phyloP scores from a whole-genome alignment of 495 filamentous ascomycete species.

The Penicillium robsamsonii region DNA sequence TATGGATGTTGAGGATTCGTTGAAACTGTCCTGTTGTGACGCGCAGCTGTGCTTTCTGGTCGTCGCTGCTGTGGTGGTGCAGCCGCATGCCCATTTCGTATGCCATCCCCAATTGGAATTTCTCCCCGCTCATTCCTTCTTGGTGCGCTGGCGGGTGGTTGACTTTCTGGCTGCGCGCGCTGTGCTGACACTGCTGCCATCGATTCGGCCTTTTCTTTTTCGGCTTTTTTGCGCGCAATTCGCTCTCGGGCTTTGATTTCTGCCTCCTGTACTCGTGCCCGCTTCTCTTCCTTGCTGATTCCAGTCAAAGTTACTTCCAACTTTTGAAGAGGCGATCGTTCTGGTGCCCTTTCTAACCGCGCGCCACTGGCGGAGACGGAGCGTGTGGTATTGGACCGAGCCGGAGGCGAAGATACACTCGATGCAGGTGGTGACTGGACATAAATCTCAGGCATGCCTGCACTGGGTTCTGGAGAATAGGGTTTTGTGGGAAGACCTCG shows the following conservation, averaged over 20 bases:
- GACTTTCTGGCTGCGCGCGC: slow-evolving; percentile 5
- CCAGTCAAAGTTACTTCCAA: slow-evolving; percentile 83
- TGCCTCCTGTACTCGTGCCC: slow-evolving; percentile 74
- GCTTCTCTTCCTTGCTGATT: slow-evolving; percentile 90
- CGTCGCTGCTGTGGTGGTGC: slow-evolving; percentile 11
- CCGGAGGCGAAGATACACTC: slow-evolving; percentile 18
- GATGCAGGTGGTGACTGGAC: slow-evolving; percentile 7
- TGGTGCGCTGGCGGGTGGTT: not conserved
- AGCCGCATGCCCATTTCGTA: slow-evolving; percentile 1
- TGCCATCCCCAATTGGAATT: not conserved
- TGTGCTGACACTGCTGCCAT: slow-evolving; percentile 10
- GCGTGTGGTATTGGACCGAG: slow-evolving; percentile 39
- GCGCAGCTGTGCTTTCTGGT: slow-evolving; percentile 9
- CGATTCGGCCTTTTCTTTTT: slow-evolving; percentile 22
- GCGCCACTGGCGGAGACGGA: slow-evolving; percentile 36
- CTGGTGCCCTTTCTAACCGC: slow-evolving; percentile 58
- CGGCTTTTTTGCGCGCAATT: slow-evolving; percentile 36
- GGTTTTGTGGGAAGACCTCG: slow-evolving; percentile 18
- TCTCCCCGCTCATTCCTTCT: slow-evolving; percentile 10
- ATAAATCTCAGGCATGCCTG: slow-evolving; percentile 13
- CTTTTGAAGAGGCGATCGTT: slow-evolving; percentile 86
- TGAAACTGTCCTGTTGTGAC: slow-evolving; percentile 21
- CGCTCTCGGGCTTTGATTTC: slow-evolving; percentile 59
- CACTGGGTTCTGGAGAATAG: slow-evolving; percentile 5
- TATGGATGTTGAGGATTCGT: slow-evolving; percentile 20